A percentile compares a stretch with the other conserved stretches of the same genome.
phyloP scores from a whole-genome alignment of 441 rosid species.

The Arabidopsis hybrid region DNA sequence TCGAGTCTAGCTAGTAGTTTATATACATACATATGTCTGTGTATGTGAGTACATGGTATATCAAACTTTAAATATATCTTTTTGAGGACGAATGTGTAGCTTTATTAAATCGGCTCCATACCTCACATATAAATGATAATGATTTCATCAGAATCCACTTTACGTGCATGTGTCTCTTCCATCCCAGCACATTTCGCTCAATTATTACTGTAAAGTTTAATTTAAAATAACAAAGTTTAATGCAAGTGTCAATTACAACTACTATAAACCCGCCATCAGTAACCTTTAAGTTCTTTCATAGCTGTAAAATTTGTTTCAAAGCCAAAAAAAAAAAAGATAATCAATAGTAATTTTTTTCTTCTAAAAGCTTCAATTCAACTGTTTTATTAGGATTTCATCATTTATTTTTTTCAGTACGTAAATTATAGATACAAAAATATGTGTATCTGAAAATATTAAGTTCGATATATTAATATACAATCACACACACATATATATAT shows the following conservation, averaged over 20 bases:
- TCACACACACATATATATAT: too few relatives aligned
- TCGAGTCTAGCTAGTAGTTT: not conserved
- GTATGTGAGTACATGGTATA: not conserved
- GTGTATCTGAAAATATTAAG: too few relatives aligned
- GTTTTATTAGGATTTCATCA: too few relatives aligned
- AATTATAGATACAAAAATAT: too few relatives aligned
- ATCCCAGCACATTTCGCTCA: not conserved
- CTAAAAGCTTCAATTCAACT: too few relatives aligned
- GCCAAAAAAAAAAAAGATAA: too few relatives aligned
- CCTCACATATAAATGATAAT: not conserved
- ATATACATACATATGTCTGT: not conserved
- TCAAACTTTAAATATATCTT: not conserved
- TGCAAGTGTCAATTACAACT: not conserved
- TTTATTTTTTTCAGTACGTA: too few relatives aligned
- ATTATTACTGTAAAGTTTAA: not conserved
- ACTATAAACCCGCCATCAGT: not conserved
- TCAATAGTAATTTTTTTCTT: too few relatives aligned
- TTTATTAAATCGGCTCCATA: not conserved
- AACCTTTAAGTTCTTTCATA: not conserved
- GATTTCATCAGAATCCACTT: constrained; percentile 14
- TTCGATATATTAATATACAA: too few relatives aligned
- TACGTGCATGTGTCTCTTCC: constrained; percentile 13
- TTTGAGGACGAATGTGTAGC: not conserved
- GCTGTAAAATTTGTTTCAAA: not conserved
- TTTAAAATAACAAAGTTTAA: not conserved